phyloP scores from a whole-genome alignment of 805 yeast species.

The Suhomyces prunicola region DNA sequence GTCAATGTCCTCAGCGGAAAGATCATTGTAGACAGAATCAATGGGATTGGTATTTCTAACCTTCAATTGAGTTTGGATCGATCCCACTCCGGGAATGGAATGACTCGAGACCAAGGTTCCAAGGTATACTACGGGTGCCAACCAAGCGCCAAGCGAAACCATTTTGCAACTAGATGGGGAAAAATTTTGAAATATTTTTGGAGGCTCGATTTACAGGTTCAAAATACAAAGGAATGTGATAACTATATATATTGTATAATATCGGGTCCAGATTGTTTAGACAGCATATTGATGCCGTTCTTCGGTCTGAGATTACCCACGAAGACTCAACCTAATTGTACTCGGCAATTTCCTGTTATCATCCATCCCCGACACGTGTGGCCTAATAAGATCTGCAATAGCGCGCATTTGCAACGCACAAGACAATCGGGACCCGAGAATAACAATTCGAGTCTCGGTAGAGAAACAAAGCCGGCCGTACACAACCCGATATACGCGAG shows the following conservation, averaged over 20 bases:
- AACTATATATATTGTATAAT: not conserved
- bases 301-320: not conserved
- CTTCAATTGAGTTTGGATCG: conserved; percentile 20
- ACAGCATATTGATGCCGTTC: not conserved
- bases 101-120: conserved; percentile 11
- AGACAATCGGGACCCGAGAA: not conserved
- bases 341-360: not conserved
- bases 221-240: not conserved
- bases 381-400: not conserved
- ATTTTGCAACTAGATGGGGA: not conserved
- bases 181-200: not conserved
- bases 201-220: not conserved
- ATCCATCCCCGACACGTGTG: not conserved
- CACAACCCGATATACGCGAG: not conserved
- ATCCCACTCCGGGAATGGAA: conserved; percentile 24
- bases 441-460: not conserved
- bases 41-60: conserved; percentile 21
- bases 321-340: not conserved
- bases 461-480: not conserved
- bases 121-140: not conserved
- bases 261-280: not conserved
- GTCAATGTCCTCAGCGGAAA: conserved; percentile 25
- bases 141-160: not conserved
- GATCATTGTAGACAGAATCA: conserved; percentile 23
- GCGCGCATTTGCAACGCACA: not conserved